Evolutionary conservation across 1,284 basidiomycete genomes (phyloP), one percentile per base, ranked within the genome.

Genomic region (Heterobasidion annosum): DNA sequence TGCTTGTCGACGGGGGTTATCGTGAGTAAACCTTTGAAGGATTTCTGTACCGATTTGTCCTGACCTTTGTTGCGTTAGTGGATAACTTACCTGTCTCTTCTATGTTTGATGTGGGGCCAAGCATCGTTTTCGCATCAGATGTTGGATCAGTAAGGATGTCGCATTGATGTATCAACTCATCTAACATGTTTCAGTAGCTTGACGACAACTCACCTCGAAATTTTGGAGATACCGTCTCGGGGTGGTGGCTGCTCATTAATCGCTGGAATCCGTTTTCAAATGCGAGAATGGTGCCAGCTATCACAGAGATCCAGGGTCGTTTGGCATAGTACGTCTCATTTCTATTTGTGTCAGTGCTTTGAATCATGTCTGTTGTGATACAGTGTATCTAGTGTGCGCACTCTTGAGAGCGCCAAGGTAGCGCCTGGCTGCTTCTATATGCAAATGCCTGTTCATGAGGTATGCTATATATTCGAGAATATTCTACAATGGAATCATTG

Each of bases 171-270:
- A 33, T 2, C 43, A 43, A 9, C 12, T 19, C 25, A 12, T 16
- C 45, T 47, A 16, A 47, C 7, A 0, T 19, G 18, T 10, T 37
- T 10, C 40, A 2, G n/a, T 57, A 85, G 88, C 73, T 94, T 55
- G 95, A 98, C 66, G 97, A 99, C 67, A 98, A 96, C 57, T 93
- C 91, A 1, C 93, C 95, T 0, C 81, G 96, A 44, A 87, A 90
- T 62, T 98, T 96, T 68, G 95, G 96, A 5, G 97, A 99, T 64
- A 88, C 91, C 0, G 79, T 99, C 0, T 98, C 95, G 2, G 97
- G 97, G 19, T 98, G 93, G 87, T 98, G 93, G 92, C 81, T 99
- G 15, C 75, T 98, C 55, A 68, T 99, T 56, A 97, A 96, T 68
- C 78, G 93, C 56, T 97, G 84, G 83, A 95, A 95, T 67, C 93